These are phyloP conservation scores for Magnolia kwangsiensis DNA, from an alignment of 164 flowering plant species.

Conservation along the genomic window DNA sequence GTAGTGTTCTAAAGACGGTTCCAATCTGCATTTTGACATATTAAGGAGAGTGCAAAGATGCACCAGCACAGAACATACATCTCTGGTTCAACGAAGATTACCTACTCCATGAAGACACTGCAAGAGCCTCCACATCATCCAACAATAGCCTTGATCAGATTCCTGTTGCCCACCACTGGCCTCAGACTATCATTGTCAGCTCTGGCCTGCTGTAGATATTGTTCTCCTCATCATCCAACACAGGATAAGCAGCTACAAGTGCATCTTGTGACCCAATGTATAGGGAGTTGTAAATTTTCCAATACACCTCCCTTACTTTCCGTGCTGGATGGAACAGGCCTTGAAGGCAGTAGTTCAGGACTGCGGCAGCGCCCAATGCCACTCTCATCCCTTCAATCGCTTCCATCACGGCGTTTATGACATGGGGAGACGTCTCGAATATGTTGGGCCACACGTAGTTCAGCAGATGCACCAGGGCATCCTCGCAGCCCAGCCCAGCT, in stretches of 20 bases:
- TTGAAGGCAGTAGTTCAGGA: constrained; percentile 92
- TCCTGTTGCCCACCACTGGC: not conserved
- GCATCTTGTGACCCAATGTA: constrained; percentile 93
- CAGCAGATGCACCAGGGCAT: constrained; percentile 80
- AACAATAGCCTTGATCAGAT: not conserved
- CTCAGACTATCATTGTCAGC: constrained; percentile 62
- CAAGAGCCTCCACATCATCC: not conserved
- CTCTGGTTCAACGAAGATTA: not conserved
- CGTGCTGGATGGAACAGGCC: constrained; percentile 94
- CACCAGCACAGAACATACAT: not conserved
- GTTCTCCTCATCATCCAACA: constrained; percentile 65
- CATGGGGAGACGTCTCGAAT: constrained; percentile 98
- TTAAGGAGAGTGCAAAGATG: too few species aligned
- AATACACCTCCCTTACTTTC: constrained; percentile 95
- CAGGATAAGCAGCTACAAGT: constrained; percentile 86
- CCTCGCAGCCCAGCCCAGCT: constrained; percentile 94
- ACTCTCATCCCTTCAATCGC: constrained; percentile 99
- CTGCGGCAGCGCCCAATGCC: constrained; percentile 82
- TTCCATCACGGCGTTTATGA: constrained; percentile 96
- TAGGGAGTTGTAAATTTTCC: constrained; percentile 95
- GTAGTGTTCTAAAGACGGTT: too few species aligned
- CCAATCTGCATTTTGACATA: too few species aligned
- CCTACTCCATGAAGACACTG: not conserved
- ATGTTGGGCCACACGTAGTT: constrained; percentile 96
- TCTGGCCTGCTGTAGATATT: constrained; percentile 85